Percentiles rank a stretch among this genome's conserved stretches.
These are phyloP conservation scores for Phytopythium cucurbitacearum DNA, from an alignment of 352 stramenopile species.

Conservation along the genomic window DNA sequence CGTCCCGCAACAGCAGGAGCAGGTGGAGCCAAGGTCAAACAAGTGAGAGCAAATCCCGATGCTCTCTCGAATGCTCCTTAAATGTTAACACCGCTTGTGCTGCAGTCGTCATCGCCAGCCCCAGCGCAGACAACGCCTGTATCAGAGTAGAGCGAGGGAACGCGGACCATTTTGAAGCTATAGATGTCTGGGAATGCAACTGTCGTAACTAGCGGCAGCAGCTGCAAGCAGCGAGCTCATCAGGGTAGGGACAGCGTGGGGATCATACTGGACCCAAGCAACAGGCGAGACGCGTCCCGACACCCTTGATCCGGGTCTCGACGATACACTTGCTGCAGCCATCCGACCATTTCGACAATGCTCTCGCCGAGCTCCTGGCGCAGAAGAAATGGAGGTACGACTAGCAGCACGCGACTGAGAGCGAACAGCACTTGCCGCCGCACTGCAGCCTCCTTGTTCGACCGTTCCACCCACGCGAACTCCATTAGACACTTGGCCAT, in stretches of 20 bases:
- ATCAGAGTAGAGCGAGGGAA: no score
- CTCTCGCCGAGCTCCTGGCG: constrained; percentile 46
- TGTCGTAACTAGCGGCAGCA: no score
- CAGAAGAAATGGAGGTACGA: constrained; percentile 50
- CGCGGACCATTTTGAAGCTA: no score
- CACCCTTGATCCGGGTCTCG: constrained; percentile 63
- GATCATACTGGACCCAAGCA: constrained; percentile 42
- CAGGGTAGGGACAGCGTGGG: constrained; percentile 21
- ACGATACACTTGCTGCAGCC: constrained; percentile 42
- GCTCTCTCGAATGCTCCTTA: background rate
- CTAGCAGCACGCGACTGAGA: constrained; percentile 66
- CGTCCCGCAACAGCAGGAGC: background rate
- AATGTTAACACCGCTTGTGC: background rate
- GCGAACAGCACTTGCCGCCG: constrained; percentile 69
- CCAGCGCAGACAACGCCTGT: no score
- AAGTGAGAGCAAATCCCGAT: background rate
- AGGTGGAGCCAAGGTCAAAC: background rate
- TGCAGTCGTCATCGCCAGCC: no score
- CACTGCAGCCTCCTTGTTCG: constrained; percentile 39
- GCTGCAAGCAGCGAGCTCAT: background rate
- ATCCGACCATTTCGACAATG: constrained; percentile 39
- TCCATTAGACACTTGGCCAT: constrained; percentile 73
- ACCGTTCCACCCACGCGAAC: constrained; percentile 60
- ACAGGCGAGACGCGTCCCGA: constrained; percentile 50
- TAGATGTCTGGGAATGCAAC: no score